Evolutionary conservation across 2,329 filamentous ascomycete species (phyloP).

Genomic region (Penicillium sp.): DNA sequence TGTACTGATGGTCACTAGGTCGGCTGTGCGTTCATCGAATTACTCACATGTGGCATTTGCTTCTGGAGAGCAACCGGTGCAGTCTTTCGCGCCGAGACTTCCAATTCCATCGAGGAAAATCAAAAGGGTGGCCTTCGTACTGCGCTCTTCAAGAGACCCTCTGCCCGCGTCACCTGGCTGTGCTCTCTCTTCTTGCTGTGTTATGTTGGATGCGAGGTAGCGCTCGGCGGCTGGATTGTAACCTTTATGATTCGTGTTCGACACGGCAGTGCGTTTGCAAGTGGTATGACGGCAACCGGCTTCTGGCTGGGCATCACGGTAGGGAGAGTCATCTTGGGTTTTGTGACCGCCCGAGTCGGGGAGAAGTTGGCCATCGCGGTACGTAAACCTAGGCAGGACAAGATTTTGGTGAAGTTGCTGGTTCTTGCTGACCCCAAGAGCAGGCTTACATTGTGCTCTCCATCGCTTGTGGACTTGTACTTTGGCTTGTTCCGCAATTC

Average conservation of each 20-base stretch:
- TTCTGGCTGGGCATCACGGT: slow-evolving; percentile 81
- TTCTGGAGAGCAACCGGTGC: slow-evolving; percentile 21
- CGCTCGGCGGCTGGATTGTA: slow-evolving; percentile 73
- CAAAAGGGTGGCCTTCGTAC: slow-evolving; percentile 16
- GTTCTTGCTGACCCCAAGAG: not conserved
- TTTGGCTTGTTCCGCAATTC: slow-evolving; percentile 76
- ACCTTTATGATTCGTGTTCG: slow-evolving; percentile 81
- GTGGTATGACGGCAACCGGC: slow-evolving; percentile 69
- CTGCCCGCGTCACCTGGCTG: slow-evolving; percentile 24
- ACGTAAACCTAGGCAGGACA: not conserved
- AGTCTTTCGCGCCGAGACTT: slow-evolving; percentile 12
- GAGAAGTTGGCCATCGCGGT: slow-evolving; percentile 60
- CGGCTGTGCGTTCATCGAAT: slow-evolving; percentile 23
- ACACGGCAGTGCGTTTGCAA: slow-evolving; percentile 60
- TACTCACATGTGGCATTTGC: slow-evolving; percentile 14
- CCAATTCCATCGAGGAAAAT: slow-evolving; percentile 4
- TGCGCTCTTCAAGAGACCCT: slow-evolving; percentile 17
- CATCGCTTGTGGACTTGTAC: slow-evolving; percentile 62
- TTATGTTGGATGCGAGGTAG: slow-evolving; percentile 69
- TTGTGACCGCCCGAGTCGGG: slow-evolving; percentile 62
- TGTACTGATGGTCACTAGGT: slow-evolving; percentile 11
- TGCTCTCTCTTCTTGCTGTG: slow-evolving; percentile 63
- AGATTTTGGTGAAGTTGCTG: too few relatives aligned
- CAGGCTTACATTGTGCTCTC: slow-evolving; percentile 57
- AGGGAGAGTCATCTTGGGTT: slow-evolving; percentile 66